Percentiles rank a stretch among this genome's conserved stretches.
Evolutionary conservation across 352 stramenopile species (phyloP).

Genomic region (Ophiocytium majus): DNA sequence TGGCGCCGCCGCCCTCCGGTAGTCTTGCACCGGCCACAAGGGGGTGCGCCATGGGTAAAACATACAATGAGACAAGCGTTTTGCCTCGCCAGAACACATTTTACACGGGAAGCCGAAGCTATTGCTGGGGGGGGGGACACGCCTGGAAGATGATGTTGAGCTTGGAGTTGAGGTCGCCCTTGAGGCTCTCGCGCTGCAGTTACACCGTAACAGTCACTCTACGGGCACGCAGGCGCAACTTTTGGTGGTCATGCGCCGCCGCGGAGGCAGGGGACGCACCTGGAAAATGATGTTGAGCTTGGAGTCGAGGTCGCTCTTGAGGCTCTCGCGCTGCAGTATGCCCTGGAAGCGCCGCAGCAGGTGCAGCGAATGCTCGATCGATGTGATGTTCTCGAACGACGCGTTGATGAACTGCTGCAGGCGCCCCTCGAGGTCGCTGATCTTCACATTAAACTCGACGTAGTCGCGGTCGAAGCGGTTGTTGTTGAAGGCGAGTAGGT

Average conservation of each 20-base stretch:
- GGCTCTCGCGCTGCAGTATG: conserved; percentile 93
- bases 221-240: too few relatives aligned
- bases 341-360: conserved; percentile 95
- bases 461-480: conserved; percentile 92
- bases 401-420: conserved; percentile 98
- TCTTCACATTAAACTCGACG: conserved; percentile 87
- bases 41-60: too few relatives aligned
- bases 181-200: conserved; percentile 67
- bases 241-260: too few relatives aligned
- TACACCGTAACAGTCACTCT: too few relatives aligned
- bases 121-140: neutral
- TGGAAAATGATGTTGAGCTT: conserved; percentile 98
- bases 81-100: too few relatives aligned
- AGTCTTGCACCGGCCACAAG: too few relatives aligned
- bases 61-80: too few relatives aligned
- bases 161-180: conserved; percentile 95
- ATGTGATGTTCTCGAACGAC: conserved; percentile 97
- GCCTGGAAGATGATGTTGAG: conserved; percentile 93
- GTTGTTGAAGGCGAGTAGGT: conserved; percentile 96
- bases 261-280: conserved; percentile 10
- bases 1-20: too few relatives aligned
- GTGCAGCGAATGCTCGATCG: conserved; percentile 92
- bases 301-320: conserved; percentile 96
- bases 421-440: conserved; percentile 90
- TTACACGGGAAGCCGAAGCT: too few relatives aligned